These are phyloP conservation scores for Vitis rupestris DNA, from an alignment of 164 flowering plant genomes.

Conservation along the genomic window DNA sequence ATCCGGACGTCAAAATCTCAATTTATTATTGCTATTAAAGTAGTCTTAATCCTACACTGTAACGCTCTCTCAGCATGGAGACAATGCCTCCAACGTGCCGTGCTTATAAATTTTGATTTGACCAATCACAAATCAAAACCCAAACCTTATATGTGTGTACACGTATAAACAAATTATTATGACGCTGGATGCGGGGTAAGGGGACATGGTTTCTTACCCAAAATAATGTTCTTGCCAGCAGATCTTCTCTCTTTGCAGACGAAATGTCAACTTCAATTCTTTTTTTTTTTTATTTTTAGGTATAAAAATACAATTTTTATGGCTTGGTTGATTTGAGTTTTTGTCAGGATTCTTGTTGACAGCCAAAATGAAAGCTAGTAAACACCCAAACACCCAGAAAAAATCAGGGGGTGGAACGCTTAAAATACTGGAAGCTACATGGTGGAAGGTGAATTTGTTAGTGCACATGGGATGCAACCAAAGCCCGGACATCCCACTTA, in stretches of 20 bases:
- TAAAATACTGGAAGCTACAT: background rate
- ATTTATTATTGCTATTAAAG: too few species aligned
- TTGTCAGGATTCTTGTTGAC: background rate
- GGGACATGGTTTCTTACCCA: background rate
- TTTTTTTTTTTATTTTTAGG: background rate
- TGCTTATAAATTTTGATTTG: too few species aligned
- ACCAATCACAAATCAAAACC: background rate
- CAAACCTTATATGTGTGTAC: background rate
- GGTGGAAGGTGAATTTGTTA: background rate
- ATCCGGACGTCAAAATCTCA: too few species aligned
- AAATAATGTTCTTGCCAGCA: background rate
- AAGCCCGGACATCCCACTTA: background rate
- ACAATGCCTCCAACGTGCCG: too few species aligned
- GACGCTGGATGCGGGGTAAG: background rate
- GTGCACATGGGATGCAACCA: background rate
- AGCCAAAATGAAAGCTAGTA: background rate
- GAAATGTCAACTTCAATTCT: background rate
- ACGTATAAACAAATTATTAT: too few species aligned
- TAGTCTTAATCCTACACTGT: too few species aligned
- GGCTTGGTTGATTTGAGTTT: background rate
- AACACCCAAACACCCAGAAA: too few species aligned
- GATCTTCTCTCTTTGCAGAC: background rate
- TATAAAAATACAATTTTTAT: background rate
- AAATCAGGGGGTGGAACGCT: background rate
- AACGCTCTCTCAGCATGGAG: too few species aligned